A percentile compares a stretch with the other conserved stretches of the same genome.
Evolutionary conservation across 805 yeast genomes (phyloP).

Genomic region (Saturnispora silvae): DNA sequence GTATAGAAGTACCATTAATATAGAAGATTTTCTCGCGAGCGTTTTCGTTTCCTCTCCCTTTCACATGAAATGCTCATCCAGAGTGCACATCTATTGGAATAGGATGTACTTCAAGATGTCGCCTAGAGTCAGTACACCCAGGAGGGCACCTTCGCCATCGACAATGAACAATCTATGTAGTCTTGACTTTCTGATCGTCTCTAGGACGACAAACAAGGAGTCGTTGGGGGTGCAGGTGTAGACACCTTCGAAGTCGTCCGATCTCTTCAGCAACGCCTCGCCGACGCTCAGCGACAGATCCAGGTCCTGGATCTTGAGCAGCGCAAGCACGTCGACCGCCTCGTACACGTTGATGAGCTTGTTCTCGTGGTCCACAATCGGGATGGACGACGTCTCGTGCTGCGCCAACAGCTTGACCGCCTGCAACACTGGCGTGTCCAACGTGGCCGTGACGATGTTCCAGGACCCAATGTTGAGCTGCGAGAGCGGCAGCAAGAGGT

Average conservation of each 20-base stretch:
- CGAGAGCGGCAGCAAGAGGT: slow-evolving; percentile 63
- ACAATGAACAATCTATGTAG: slow-evolving; percentile 88
- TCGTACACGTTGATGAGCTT: slow-evolving; percentile 83
- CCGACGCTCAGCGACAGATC: slow-evolving; percentile 89
- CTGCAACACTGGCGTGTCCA: slow-evolving; percentile 89
- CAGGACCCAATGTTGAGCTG: slow-evolving; percentile 56
- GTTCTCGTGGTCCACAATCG: slow-evolving; percentile 66
- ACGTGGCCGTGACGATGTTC: slow-evolving; percentile 63
- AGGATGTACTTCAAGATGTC: slow-evolving; percentile 81
- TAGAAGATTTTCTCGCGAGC: no score
- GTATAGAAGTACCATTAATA: no score
- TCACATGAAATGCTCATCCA: no score
- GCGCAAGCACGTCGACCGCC: slow-evolving; percentile 85
- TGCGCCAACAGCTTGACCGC: slow-evolving; percentile 75
- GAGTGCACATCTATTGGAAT: slow-evolving; percentile 1
- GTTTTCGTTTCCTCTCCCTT: no score
- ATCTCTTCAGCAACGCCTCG: slow-evolving; percentile 85
- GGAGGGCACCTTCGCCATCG: slow-evolving; percentile 64
- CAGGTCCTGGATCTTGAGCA: slow-evolving; percentile 85
- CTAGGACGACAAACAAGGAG: slow-evolving; percentile 79
- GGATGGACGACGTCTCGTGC: slow-evolving; percentile 82
- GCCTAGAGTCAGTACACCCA: slow-evolving; percentile 82
- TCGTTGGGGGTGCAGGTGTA: slow-evolving; percentile 89
- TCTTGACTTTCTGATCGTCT: slow-evolving; percentile 83
- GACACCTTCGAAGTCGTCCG: slow-evolving; percentile 96